Conservation (phyloP, 2,329 filamentous ascomycete species). For the Ophiobolus disseminans region DNA sequence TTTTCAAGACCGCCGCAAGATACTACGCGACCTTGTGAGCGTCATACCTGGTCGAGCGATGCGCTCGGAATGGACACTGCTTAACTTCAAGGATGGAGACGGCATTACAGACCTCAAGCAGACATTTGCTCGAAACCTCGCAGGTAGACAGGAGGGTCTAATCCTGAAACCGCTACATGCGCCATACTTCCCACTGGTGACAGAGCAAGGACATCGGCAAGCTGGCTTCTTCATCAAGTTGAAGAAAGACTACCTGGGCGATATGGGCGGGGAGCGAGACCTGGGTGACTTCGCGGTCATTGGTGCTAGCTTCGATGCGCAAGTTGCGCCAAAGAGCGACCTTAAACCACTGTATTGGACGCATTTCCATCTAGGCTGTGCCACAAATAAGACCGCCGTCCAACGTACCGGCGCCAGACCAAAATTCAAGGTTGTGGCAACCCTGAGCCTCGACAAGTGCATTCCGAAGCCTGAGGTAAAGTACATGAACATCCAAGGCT, state of each 20-base stretch:
- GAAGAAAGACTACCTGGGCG: conserved; percentile 85
- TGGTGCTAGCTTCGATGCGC: conserved; percentile 74
- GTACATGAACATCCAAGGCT: conserved; percentile 52
- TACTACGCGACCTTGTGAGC: conserved; percentile 64
- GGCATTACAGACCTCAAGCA: conserved; percentile 44
- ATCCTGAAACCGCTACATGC: conserved; percentile 78
- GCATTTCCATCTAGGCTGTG: conserved; percentile 79
- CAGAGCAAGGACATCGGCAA: conserved; percentile 30
- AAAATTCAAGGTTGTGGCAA: conserved; percentile 70
- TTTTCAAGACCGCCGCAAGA: conserved; percentile 66
- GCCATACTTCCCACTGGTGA: conserved; percentile 69
- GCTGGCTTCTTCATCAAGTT: conserved; percentile 73
- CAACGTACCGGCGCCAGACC: conserved; percentile 61
- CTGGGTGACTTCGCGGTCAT: conserved; percentile 79
- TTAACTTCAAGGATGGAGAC: conserved; percentile 65
- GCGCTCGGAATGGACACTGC: conserved; percentile 69
- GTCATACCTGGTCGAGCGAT: conserved; percentile 68
- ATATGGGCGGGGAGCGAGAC: conserved; percentile 72
- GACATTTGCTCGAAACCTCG: conserved; percentile 71
- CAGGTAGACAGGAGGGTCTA: conserved; percentile 74
- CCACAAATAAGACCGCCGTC: conserved; percentile 70
- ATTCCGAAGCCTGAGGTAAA: conserved; percentile 55
- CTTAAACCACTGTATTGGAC: conserved; percentile 72
- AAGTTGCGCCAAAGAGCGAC: conserved; percentile 64
- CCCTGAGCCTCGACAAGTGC: conserved; percentile 53